Base-by-base conservation (phyloP, 2,329 filamentous ascomycete genomes). In the Venturia carpophila region DNA sequence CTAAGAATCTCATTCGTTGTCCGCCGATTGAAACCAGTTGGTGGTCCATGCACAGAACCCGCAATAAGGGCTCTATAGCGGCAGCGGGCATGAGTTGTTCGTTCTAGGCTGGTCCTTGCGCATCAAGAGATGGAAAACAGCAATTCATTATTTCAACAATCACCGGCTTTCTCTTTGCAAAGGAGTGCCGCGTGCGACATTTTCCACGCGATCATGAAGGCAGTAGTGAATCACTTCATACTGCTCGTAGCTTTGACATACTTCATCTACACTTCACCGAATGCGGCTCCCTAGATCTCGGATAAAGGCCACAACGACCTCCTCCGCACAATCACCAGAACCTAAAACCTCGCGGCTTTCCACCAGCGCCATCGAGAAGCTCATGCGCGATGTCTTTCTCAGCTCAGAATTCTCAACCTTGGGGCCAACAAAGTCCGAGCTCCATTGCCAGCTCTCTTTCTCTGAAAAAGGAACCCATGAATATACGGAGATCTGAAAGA, bases 281-380 rank as follows among this genome's bases (percentile, higher is more conserved):
- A 47, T 10, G 21, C 24, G 47, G 24, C 24, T 15, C 47, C 47
- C 24, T 52, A 52, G 47, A 52, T 27, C 47, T 52, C 47, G 47
- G 13, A 27, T 52, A 52, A 52, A 52, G 47, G 21, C 21, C 13
- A 52, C 9, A 21, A 52, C 47, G 21, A 52, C 47, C 47, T 52
- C 47, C 47, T 52, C 47, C 47, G 47, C 47, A 52, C 21, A 52
- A 24, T 27, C 27, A 52, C 47, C 47, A 52, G 27, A 27, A 52
- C 47, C 11, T 21, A 27, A 52, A 52, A 21, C 21, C 21, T 27
- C n/a, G 47, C 47, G 47, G 11, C 47, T 27, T 27, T 5, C 21
- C 21, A 52, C 47, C 47, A 24, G 15, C 21, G 15, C 19, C 47
- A 52, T 17, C 47, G 21, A 52, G 7, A 52, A 5, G 10, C 11